phyloP scores from a whole-genome alignment of 2,329 filamentous ascomycete genomes.

The Aureobasidium pullulans region DNA sequence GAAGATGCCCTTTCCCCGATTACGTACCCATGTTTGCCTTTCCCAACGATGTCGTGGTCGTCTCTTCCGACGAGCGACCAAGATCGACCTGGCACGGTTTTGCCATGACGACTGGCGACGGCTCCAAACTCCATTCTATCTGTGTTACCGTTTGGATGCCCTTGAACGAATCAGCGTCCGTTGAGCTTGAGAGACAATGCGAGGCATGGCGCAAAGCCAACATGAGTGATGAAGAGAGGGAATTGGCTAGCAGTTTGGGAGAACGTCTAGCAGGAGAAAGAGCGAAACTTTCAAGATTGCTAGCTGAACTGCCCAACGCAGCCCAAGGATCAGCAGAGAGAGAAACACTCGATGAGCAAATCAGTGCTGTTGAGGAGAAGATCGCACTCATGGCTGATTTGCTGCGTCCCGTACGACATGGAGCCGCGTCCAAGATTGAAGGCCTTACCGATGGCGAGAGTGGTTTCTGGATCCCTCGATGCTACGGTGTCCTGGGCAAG shows the following conservation, averaged over 20 bases:
- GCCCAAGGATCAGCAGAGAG: slow-evolving; percentile 73
- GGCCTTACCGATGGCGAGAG: slow-evolving; percentile 92
- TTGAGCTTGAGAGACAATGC: slow-evolving; percentile 64
- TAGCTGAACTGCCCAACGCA: slow-evolving; percentile 73
- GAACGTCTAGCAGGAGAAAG: slow-evolving; percentile 80
- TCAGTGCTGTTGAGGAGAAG: slow-evolving; percentile 93
- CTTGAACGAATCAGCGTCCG: slow-evolving; percentile 70
- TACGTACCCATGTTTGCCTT: slow-evolving; percentile 99
- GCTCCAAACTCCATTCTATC: slow-evolving; percentile 84
- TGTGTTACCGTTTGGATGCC: slow-evolving; percentile 91
- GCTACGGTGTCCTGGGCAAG: slow-evolving; percentile 84
- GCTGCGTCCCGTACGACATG: slow-evolving; percentile 82
- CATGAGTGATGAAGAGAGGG: slow-evolving; percentile 85
- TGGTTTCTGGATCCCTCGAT: slow-evolving; percentile 88
- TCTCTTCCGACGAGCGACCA: slow-evolving; percentile 88
- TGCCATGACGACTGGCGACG: slow-evolving; percentile 91
- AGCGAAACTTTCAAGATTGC: slow-evolving; percentile 78
- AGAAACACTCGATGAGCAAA: slow-evolving; percentile 84
- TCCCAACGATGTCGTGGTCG: slow-evolving; percentile 93
- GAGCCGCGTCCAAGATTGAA: slow-evolving; percentile 93
- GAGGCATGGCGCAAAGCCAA: slow-evolving; percentile 50
- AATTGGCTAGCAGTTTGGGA: slow-evolving; percentile 84
- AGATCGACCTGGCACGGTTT: slow-evolving; percentile 99
- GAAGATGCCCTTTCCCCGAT: slow-evolving; percentile 83
- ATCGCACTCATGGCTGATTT: slow-evolving; percentile 96